Evolutionary conservation across 2,329 filamentous ascomycete genomes (phyloP), one percentile per base, ranked within the genome.

Genomic region (Xylaria sp.): DNA sequence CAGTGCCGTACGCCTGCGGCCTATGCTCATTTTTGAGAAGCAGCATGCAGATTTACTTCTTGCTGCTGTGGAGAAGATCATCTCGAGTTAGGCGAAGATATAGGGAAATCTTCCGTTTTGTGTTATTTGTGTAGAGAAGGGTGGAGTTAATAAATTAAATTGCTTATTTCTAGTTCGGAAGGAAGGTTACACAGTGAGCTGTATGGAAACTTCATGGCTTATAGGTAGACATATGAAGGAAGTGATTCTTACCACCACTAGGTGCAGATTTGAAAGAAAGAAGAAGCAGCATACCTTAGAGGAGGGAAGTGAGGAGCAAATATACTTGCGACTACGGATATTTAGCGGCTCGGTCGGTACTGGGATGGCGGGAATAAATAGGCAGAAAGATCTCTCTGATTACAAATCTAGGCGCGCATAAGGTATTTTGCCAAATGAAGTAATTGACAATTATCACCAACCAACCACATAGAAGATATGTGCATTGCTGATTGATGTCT

Each of bases 1-100:
- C 76, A 84, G 77, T 63, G 93, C 94, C 32, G 92, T 98, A 13
- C 85, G 94, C 60, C 83, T 98, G 78, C 85, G 94, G 75, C 94
- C 94, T 51, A 97, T 97, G 94, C 83, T 98, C 75, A 91, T 94
- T 77, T 96, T 98, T 85, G 92, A 97, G 88, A 88, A 93, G 86
- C 89, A 92, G 79, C 95, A 98, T 81, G 94, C 92, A 25, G 93
- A 97, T 82, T 90, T 97, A 69, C 83, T 98, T 75, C 81, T 97
- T 58, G 93, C 93, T 75, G 87, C 86, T 27, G 78, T 97, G 73
- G 93, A 97, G 85, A 93, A 92, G 85, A 84, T 94, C 73, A 86
- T 90, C 73, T 88, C 82, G 72, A 81, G 81, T 55, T 79, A 74
- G 61, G 25, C 23, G 61, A 55, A 32, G 18, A 32, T 16, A 5